Percentiles rank a stretch among this genome's conserved stretches.
Evolutionary conservation across 1,284 basidiomycete genomes (phyloP).

Genomic region (Ganoderma lingzhi): DNA sequence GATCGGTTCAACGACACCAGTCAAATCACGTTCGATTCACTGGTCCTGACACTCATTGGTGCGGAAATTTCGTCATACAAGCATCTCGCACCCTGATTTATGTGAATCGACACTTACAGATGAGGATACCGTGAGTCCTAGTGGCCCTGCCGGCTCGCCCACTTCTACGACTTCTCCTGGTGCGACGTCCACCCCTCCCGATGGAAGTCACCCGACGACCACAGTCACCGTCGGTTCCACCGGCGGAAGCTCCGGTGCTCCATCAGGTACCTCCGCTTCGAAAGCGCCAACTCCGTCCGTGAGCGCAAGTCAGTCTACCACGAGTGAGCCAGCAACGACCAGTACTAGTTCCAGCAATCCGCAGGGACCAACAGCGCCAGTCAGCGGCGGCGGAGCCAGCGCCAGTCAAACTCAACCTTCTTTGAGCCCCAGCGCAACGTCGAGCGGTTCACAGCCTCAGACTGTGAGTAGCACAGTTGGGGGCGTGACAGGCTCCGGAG

Average conservation of each 20-base stretch:
- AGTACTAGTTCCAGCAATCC: neutral
- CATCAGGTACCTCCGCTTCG: neutral
- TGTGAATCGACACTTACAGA: neutral
- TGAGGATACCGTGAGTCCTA: neutral
- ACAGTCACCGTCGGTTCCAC: neutral
- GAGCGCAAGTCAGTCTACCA: neutral
- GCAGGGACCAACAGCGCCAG: neutral
- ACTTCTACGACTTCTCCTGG: neutral
- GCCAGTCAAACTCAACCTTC: neutral
- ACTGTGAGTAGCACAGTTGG: neutral
- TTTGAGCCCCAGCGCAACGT: neutral
- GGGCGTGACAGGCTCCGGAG: neutral
- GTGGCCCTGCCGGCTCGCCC: neutral
- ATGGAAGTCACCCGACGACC: neutral
- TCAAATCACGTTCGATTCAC: constrained; percentile 42
- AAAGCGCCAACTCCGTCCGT: neutral
- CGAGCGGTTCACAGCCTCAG: neutral
- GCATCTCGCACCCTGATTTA: neutral
- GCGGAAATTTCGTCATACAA: constrained; percentile 13
- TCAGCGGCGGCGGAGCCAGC: neutral
- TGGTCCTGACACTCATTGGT: constrained; percentile 35
- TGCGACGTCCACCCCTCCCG: neutral
- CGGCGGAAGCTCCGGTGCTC: neutral
- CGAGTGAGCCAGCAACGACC: neutral
- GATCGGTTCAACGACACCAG: constrained; percentile 35